These are phyloP conservation scores for Saturnispora zaruensis DNA, from an alignment of 805 yeast genomes.

Conservation along the genomic window DNA sequence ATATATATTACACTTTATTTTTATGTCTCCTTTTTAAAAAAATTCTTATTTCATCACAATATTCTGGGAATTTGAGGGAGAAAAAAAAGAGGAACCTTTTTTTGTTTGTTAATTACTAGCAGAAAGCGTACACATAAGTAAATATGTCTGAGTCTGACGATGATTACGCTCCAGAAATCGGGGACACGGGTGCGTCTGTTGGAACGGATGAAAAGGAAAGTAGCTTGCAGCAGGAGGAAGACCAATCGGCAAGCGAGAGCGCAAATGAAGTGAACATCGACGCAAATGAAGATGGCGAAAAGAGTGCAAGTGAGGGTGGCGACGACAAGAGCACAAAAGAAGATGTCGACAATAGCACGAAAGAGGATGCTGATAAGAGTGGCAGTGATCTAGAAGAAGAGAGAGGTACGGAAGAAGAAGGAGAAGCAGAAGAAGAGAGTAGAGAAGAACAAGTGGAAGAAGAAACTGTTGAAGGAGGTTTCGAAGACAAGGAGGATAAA, in stretches of 20 bases:
- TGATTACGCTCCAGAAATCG: slow-evolving; percentile 11
- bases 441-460: background rate
- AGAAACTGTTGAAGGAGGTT: background rate
- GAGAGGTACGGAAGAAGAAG: no score
- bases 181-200: background rate
- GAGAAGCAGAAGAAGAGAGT: background rate
- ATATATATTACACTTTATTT: background rate
- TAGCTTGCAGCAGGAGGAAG: background rate
- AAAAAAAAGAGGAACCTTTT: background rate
- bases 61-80: background rate
- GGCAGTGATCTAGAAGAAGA: no score
- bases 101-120: background rate
- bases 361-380: no score
- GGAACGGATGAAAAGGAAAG: background rate
- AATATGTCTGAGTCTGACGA: slow-evolving; percentile 10
- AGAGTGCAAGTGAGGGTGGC: background rate
- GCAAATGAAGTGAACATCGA: background rate
- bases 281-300: background rate
- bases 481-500: background rate
- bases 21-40: background rate
- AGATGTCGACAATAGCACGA: no score
- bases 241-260: background rate
- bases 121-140: background rate
- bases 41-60: background rate
- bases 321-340: no score